Base-by-base conservation (phyloP, 1,284 basidiomycete genomes). In the Cystobasidiaceae sp. region DNA sequence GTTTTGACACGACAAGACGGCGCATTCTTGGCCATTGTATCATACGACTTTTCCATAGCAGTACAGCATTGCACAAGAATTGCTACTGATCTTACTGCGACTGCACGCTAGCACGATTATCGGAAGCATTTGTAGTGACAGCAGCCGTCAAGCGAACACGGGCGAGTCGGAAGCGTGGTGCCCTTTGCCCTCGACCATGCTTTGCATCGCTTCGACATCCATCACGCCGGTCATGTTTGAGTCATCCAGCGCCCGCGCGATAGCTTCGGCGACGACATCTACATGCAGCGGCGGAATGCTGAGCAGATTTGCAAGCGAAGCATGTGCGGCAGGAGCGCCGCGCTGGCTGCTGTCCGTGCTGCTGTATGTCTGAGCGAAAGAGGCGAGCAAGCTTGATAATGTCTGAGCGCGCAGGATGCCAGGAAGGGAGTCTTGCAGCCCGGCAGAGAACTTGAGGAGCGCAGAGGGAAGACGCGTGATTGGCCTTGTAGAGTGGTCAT, bases 401-500 rank as follows among this genome's bases (percentile, higher is more conserved):
- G 55, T 55, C 15, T 57, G 27, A 33, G 71, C 61, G 50, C 57
- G 58, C 11, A 72, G 41, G 1, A 67, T 33, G 1, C 61, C 15
- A 2, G 71, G 69, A 39, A 72, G 44, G 17, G 50, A 86, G 32
- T 86, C 84, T 39, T 88, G 89, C 28, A 92, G 69, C 4, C 73
- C 56, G 73, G 89, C 83, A 34, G 91, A 86, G 9, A 93, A 78
- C 74, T 93, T 90, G 51, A 97, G 81, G 52, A 93, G 75, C 2
- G 89, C 87, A 0, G 94, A 93, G 41, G 90, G 82, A 32, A 92
- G 86, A 15, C 92, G 89, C 2, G 89, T 88, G 49, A 92, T 76
- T 6, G 96, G 94, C 34, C 93, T 86, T 68, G 86, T 82, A 77
- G 97, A 92, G 4, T 94, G 89, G 75, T 97, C 93, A 78, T 97